Conservation (phyloP, 2,329 filamentous ascomycete genomes). For the Paraphaeosphaeria sporulosa region DNA sequence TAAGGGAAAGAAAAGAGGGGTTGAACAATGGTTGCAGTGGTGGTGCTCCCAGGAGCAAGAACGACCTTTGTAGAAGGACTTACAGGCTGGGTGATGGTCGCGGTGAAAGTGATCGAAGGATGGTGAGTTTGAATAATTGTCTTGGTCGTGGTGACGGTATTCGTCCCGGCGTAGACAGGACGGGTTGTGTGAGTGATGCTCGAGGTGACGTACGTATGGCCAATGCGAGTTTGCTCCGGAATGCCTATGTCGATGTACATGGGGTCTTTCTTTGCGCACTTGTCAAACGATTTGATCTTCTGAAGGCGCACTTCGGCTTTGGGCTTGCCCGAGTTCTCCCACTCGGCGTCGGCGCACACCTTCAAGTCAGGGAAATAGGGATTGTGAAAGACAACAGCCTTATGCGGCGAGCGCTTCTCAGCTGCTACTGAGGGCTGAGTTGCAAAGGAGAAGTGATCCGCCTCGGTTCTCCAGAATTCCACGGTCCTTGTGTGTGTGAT, state of each 20-base stretch:
- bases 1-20: no score
- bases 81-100: no score
- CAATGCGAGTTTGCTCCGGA: background rate
- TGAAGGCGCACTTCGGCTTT: slow-evolving; percentile 25
- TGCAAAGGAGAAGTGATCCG: background rate
- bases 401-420: slow-evolving; percentile 30
- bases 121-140: no score
- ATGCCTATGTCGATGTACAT: slow-evolving; percentile 5
- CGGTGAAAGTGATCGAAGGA: no score
- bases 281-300: slow-evolving; percentile 3
- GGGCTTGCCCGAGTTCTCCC: slow-evolving; percentile 29
- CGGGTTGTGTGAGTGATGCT: background rate
- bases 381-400: slow-evolving; percentile 23
- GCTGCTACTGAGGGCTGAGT: background rate
- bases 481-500: background rate
- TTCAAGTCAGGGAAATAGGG: slow-evolving; percentile 17
- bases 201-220: background rate
- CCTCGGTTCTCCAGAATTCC: background rate
- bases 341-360: slow-evolving; percentile 30
- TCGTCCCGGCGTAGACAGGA: background rate
- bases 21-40: no score
- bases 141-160: background rate
- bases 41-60: no score
- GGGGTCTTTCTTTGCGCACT: slow-evolving; percentile 6
- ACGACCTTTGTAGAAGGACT: no score